These are phyloP conservation scores for Suillus discolor DNA, from an alignment of 768 basidiomycete species.

Conservation along the genomic window DNA sequence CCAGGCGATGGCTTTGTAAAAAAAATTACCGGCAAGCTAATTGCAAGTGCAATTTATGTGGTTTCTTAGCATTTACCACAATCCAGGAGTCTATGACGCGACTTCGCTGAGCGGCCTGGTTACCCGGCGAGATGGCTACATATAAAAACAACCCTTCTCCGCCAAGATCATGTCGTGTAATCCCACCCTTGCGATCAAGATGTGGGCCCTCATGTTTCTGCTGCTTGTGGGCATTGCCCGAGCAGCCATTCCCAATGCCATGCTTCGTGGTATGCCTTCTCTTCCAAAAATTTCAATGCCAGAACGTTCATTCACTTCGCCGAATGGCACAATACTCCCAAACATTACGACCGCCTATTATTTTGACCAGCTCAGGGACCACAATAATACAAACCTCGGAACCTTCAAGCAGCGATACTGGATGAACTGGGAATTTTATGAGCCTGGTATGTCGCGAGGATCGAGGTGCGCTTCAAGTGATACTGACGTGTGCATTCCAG, in stretches of 20 bases:
- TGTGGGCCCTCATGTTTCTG: not conserved
- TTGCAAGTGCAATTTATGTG: not conserved
- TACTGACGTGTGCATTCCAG: not conserved
- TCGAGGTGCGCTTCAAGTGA: not conserved
- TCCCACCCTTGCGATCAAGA: not conserved
- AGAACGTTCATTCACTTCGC: not conserved
- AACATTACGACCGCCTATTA: not conserved
- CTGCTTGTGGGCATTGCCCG: not conserved
- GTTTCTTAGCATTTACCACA: not conserved
- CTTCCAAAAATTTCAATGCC: not conserved
- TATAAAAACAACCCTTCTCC: not conserved
- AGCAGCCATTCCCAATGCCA: not conserved
- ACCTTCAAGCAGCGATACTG: conserved; percentile 2
- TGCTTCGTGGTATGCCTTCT: not conserved
- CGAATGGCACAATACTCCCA: not conserved
- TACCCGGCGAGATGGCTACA: not conserved
- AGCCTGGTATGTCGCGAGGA: not conserved
- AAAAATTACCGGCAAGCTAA: not conserved
- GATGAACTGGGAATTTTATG: conserved; percentile 1
- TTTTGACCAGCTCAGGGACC: not conserved
- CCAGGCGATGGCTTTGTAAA: not conserved
- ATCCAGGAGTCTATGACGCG: not conserved
- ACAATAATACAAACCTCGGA: not conserved
- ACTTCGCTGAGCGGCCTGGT: not conserved
- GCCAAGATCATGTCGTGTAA: not conserved